Evolutionary conservation across 2,329 filamentous ascomycete genomes (phyloP).

Genomic region (Xylaria multiplex): DNA sequence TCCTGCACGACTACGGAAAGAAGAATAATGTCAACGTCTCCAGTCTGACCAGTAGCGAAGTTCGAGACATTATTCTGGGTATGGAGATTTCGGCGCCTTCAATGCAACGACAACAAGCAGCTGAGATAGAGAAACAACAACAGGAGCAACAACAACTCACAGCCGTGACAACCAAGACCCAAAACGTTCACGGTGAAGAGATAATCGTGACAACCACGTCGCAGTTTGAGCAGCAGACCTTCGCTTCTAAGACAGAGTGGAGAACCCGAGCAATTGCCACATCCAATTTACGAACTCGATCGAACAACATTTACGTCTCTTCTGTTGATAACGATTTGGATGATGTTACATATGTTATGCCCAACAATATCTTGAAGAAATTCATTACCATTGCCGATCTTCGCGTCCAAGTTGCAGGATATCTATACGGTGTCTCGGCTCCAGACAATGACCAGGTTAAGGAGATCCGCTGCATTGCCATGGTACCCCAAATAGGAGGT

Average conservation of each 20-base stretch:
- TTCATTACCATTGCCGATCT: slow-evolving; percentile 98
- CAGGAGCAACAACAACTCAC: slow-evolving; percentile 96
- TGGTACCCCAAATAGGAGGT: slow-evolving; percentile 96
- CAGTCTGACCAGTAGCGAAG: slow-evolving; percentile 94
- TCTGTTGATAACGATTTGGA: slow-evolving; percentile 93
- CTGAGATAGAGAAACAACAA: slow-evolving; percentile 98
- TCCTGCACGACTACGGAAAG: slow-evolving; percentile 98
- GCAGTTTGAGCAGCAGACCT: slow-evolving; percentile 96
- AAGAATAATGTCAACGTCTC: slow-evolving; percentile 99
- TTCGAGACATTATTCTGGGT: slow-evolving; percentile 96
- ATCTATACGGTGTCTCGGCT: slow-evolving; percentile 91
- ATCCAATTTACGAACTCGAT: slow-evolving; percentile 89
- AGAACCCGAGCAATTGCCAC: slow-evolving; percentile 95
- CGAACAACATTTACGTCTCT: slow-evolving; percentile 99
- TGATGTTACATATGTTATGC: slow-evolving; percentile 96
- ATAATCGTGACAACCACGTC: slow-evolving; percentile 98
- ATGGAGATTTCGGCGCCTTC: slow-evolving; percentile 99
- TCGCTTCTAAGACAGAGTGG: slow-evolving; percentile 99
- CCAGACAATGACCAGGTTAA: slow-evolving; percentile 97
- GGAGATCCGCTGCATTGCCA: slow-evolving; percentile 95
- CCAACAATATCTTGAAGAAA: slow-evolving; percentile 97
- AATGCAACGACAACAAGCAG: slow-evolving; percentile 97
- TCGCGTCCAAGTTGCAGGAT: slow-evolving; percentile 94
- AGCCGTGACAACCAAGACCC: slow-evolving; percentile 96
- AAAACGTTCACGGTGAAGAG: slow-evolving; percentile 96